A percentile compares a stretch with the other conserved stretches of the same genome.
phyloP scores from a whole-genome alignment of 2,329 filamentous ascomycete species.

The Calonectria honghensis region DNA sequence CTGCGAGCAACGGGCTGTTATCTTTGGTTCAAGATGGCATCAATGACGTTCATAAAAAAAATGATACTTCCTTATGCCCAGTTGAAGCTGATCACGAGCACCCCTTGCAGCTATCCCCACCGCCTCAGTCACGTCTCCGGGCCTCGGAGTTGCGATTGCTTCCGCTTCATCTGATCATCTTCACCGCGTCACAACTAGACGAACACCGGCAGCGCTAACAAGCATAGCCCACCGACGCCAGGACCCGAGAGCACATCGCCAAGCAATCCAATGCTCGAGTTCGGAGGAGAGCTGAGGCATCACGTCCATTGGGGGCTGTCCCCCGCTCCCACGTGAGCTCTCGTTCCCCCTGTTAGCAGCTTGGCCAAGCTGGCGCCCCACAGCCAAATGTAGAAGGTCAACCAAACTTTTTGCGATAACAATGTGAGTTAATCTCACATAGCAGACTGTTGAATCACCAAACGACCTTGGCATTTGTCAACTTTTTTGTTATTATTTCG shows the following conservation, averaged over 20 bases:
- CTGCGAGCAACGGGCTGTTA: background rate
- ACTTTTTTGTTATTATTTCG: background rate
- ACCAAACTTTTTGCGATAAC: constrained; percentile 8
- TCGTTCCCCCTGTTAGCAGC: background rate
- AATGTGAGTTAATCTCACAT: background rate
- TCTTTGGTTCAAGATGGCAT: background rate
- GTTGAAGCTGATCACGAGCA: background rate
- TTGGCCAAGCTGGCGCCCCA: constrained; percentile 22
- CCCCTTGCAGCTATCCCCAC: background rate
- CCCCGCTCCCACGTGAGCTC: constrained; percentile 5
- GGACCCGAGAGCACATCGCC: constrained; percentile 4
- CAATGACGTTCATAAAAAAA: background rate
- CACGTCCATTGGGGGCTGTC: constrained; percentile 8
- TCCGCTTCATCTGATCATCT: background rate
- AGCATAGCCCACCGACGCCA: background rate
- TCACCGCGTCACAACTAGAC: constrained; percentile 7
- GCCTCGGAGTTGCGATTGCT: background rate
- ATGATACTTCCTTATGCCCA: background rate
- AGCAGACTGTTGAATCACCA: background rate
- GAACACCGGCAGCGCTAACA: constrained; percentile 10
- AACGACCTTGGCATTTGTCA: constrained; percentile 24
- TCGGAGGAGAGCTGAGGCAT: background rate
- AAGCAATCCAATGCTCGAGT: background rate
- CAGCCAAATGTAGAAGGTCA: constrained; percentile 21
- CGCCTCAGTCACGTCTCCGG: background rate